These are phyloP conservation scores for Helotiales sp. DNA, from an alignment of 2,329 filamentous ascomycete species.

Conservation along the genomic window DNA sequence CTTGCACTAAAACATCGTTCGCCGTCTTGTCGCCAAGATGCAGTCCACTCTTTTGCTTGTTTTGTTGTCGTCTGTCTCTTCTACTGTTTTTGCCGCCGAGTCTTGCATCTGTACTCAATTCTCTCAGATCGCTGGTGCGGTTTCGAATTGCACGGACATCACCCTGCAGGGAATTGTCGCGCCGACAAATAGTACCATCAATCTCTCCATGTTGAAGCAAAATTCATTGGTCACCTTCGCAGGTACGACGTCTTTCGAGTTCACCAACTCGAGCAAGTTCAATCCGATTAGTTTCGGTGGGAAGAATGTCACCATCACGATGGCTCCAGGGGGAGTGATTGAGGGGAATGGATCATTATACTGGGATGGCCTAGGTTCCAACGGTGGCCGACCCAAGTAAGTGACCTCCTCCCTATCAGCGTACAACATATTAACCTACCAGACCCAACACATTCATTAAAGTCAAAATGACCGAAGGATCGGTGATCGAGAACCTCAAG, in stretches of 20 bases:
- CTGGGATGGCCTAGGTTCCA: slow-evolving; percentile 66
- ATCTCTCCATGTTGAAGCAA: slow-evolving; percentile 56
- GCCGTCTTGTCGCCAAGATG: slow-evolving; percentile 18
- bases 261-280: slow-evolving; percentile 36
- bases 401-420: neutral
- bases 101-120: slow-evolving; percentile 59
- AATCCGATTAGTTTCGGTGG: slow-evolving; percentile 56
- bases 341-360: slow-evolving; percentile 61
- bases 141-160: slow-evolving; percentile 59
- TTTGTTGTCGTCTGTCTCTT: neutral
- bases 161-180: slow-evolving; percentile 60
- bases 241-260: slow-evolving; percentile 56
- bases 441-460: slow-evolving; percentile 65
- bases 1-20: slow-evolving; percentile 6
- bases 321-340: slow-evolving; percentile 57
- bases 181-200: slow-evolving; percentile 60
- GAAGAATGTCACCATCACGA: slow-evolving; percentile 58
- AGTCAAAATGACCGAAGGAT: slow-evolving; percentile 55
- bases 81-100: neutral
- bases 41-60: slow-evolving; percentile 22
- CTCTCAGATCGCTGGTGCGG: slow-evolving; percentile 52
- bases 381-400: slow-evolving; percentile 53
- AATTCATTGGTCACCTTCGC: slow-evolving; percentile 64
- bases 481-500: slow-evolving; percentile 54
- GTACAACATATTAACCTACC: slow-evolving; percentile 38